Percentiles rank a stretch among this genome's conserved stretches.
Evolutionary conservation across 2,329 filamentous ascomycete genomes (phyloP).

Genomic region (Cladosporium sphaerospermum): DNA sequence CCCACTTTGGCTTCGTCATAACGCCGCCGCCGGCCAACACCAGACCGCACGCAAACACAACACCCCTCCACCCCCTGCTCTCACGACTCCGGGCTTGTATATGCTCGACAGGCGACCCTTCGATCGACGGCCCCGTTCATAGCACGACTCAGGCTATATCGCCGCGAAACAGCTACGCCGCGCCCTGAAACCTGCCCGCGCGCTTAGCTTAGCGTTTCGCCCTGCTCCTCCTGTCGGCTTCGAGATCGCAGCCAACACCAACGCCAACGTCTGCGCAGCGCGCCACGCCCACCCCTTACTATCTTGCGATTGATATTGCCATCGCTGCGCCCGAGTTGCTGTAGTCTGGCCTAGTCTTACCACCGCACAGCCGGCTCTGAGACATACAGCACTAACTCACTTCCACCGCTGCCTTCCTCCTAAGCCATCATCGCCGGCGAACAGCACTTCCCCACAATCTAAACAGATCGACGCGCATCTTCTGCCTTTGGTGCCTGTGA

Average conservation of each 20-base stretch:
- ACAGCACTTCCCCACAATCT: background rate
- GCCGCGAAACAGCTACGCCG: conserved; percentile 4
- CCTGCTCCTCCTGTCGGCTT: conserved; percentile 8
- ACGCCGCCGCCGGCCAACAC: background rate
- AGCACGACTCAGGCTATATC: background rate
- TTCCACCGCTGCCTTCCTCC: background rate
- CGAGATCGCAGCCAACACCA: conserved; percentile 3
- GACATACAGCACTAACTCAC: conserved; percentile 4
- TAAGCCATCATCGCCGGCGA: background rate
- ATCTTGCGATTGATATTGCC: background rate
- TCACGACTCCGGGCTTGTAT: background rate
- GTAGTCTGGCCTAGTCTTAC: conserved; percentile 1
- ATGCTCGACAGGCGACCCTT: conserved; percentile 1
- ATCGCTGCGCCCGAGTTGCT: background rate
- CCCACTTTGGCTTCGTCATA: background rate
- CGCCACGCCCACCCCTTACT: conserved; percentile 6
- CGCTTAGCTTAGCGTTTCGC: conserved; percentile 3
- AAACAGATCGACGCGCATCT: conserved; percentile 10
- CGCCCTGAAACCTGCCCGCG: background rate
- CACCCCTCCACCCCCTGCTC: background rate
- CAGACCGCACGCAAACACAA: conserved; percentile 1
- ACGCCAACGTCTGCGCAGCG: conserved; percentile 7
- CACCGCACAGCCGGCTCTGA: conserved; percentile 1
- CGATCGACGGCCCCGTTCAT: conserved; percentile 3
- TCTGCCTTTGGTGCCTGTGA: conserved; percentile 13